Percentiles rank a stretch among this genome's conserved stretches.
These are phyloP conservation scores for Coelastrella sp. DNA, from an alignment of 139 green algal genomes.

Conservation along the genomic window DNA sequence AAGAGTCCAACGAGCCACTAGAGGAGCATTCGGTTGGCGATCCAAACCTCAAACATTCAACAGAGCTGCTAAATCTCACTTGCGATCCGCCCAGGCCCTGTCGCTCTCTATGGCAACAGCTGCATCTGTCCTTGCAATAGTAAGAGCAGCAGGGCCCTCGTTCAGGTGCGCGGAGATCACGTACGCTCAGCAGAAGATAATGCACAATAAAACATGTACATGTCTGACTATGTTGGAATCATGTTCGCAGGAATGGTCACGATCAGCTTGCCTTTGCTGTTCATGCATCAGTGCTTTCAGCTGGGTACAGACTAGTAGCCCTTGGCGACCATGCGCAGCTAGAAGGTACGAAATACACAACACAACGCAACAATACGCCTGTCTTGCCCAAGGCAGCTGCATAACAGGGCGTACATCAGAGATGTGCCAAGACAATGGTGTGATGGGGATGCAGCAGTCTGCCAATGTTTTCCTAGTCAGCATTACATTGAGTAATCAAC, in stretches of 20 bases:
- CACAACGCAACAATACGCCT: no score
- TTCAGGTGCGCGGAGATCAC: no score
- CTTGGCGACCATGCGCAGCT: slow-evolving; percentile 56
- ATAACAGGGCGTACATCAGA: no score
- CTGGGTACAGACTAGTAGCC: slow-evolving; percentile 70
- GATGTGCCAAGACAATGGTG: no score
- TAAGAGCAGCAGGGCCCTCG: slow-evolving; percentile 19
- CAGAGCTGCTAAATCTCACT: no score
- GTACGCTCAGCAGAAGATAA: neutral
- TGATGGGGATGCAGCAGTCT: no score
- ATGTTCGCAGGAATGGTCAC: slow-evolving; percentile 3
- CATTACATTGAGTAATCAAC: no score
- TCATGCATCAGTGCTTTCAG: slow-evolving; percentile 55
- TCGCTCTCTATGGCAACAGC: slow-evolving; percentile 11
- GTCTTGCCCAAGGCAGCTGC: no score
- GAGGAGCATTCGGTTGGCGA: no score
- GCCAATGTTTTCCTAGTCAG: no score
- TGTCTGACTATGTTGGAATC: neutral
- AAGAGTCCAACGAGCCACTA: no score
- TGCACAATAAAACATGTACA: neutral
- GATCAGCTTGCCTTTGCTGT: slow-evolving; percentile 56
- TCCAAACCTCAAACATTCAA: neutral
- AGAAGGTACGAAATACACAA: slow-evolving; percentile 11
- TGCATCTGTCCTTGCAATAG: slow-evolving; percentile 24
- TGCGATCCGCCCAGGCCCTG: neutral